phyloP scores from a whole-genome alignment of 2,329 filamentous ascomycete genomes.

The Rachicladosporium sp. region DNA sequence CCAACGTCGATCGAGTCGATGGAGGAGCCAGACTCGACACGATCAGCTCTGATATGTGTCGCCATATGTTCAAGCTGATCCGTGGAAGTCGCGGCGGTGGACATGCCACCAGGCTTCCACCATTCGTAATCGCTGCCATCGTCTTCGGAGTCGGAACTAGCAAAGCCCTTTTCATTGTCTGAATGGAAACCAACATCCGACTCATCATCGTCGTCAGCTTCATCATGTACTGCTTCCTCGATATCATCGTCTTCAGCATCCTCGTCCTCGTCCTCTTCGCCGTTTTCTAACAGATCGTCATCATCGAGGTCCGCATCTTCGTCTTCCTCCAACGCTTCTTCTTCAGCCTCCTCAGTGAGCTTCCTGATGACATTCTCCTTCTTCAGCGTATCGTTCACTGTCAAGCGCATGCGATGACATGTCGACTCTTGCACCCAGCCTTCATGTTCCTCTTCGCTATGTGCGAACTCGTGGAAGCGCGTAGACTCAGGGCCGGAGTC shows the following conservation, averaged over 20 bases:
- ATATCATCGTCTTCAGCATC: slow-evolving; percentile 58
- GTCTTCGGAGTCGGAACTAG: slow-evolving; percentile 55
- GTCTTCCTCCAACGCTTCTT: slow-evolving; percentile 67
- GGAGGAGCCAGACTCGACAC: slow-evolving; percentile 41
- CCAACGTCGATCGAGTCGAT: slow-evolving; percentile 37
- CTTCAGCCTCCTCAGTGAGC: slow-evolving; percentile 78
- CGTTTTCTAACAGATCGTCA: slow-evolving; percentile 33
- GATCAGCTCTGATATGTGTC: slow-evolving; percentile 29
- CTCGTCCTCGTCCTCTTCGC: slow-evolving; percentile 38
- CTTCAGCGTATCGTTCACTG: slow-evolving; percentile 75
- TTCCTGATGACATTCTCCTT: slow-evolving; percentile 84
- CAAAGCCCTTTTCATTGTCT: slow-evolving; percentile 63
- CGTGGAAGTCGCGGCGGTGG: slow-evolving; percentile 42
- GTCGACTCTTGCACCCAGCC: slow-evolving; percentile 75
- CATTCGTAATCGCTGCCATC: slow-evolving; percentile 55
- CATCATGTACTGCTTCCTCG: slow-evolving; percentile 39
- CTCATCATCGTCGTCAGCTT: slow-evolving; percentile 34
- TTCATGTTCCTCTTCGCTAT: slow-evolving; percentile 67
- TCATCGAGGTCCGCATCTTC: slow-evolving; percentile 28
- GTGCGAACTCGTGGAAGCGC: slow-evolving; percentile 83
- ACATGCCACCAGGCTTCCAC: slow-evolving; percentile 48
- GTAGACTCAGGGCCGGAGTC: slow-evolving; percentile 42
- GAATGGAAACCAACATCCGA: slow-evolving; percentile 63
- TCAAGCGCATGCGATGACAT: slow-evolving; percentile 57
- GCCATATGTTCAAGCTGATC: slow-evolving; percentile 37